These are phyloP conservation scores for Lactarius deliciosus DNA, from an alignment of 768 basidiomycete genomes.

Conservation along the genomic window DNA sequence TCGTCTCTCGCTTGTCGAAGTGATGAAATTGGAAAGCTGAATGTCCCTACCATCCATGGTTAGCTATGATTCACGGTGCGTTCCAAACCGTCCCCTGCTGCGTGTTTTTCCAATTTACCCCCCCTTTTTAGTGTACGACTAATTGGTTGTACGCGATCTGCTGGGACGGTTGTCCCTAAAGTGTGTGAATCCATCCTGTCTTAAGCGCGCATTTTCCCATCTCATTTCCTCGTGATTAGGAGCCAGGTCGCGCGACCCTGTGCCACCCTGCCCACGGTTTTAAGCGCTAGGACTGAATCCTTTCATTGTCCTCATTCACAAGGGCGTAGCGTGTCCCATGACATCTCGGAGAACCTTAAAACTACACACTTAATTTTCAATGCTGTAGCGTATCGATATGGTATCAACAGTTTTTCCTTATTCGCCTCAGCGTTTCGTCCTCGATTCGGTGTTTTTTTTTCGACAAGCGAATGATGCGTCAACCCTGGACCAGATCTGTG, in stretches of 20 bases:
- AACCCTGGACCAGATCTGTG: not conserved
- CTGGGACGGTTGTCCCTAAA: not conserved
- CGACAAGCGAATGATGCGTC: not conserved
- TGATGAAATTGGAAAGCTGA: constrained; percentile 22
- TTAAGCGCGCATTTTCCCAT: not conserved
- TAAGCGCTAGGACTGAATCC: not conserved
- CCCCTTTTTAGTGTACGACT: constrained; percentile 21
- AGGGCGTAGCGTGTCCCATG: not conserved
- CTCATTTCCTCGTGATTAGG: not conserved
- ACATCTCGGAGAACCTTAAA: not conserved
- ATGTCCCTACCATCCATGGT: constrained; percentile 16
- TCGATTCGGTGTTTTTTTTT: not conserved
- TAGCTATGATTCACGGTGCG: constrained; percentile 48
- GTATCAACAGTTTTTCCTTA: not conserved
- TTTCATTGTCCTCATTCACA: not conserved
- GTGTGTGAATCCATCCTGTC: not conserved
- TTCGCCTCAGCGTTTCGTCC: not conserved
- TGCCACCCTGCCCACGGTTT: not conserved
- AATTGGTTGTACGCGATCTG: not conserved
- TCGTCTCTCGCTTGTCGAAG: constrained; percentile 33
- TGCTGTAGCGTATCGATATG: constrained; percentile 7
- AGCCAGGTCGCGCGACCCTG: not conserved
- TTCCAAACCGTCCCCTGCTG: not conserved
- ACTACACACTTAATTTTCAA: not conserved
- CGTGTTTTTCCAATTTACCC: not conserved